These are phyloP conservation scores for Globisporangium abappressorium DNA, from an alignment of 352 stramenopile genomes.

Conservation along the genomic window DNA sequence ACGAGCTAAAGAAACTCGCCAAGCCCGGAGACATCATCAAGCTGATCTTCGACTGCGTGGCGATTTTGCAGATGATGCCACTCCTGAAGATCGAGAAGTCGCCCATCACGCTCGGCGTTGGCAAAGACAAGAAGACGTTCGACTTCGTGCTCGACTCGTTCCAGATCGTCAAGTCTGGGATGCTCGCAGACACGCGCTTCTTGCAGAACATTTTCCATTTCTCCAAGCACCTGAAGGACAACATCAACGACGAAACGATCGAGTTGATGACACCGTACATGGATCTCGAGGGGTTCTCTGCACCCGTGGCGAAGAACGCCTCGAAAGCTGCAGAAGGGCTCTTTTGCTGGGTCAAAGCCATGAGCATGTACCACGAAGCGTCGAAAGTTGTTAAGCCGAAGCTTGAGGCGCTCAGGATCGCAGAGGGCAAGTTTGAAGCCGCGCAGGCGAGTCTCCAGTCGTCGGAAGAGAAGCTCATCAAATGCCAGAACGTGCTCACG, in stretches of 20 bases:
- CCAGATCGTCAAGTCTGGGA: conserved; percentile 74
- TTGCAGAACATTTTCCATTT: conserved; percentile 90
- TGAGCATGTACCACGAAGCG: conserved; percentile 91
- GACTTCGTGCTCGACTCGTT: conserved; percentile 87
- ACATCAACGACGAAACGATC: conserved; percentile 92
- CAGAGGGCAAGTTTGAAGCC: conserved; percentile 84
- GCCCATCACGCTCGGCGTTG: conserved; percentile 61
- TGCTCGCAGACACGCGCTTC: conserved; percentile 89
- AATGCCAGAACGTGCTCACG: conserved; percentile 62
- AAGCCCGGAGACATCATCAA: conserved; percentile 92
- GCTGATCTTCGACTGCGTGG: conserved; percentile 91
- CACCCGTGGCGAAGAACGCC: conserved; percentile 80
- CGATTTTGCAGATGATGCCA: conserved; percentile 84
- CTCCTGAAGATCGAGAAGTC: conserved; percentile 69
- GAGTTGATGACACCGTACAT: conserved; percentile 92
- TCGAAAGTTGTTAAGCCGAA: conserved; percentile 94
- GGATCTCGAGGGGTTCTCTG: conserved; percentile 81
- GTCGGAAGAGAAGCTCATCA: conserved; percentile 67
- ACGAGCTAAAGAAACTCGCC: conserved; percentile 90
- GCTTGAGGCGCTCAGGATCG: conserved; percentile 87
- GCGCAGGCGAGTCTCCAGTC: conserved; percentile 70
- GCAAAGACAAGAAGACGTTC: conserved; percentile 87
- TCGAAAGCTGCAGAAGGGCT: conserved; percentile 89
- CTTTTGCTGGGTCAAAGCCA: conserved; percentile 89
- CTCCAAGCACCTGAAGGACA: conserved; percentile 88